Evolutionary conservation across 257 asterid species (phyloP).

Genomic region (Penstemon barbatus): DNA sequence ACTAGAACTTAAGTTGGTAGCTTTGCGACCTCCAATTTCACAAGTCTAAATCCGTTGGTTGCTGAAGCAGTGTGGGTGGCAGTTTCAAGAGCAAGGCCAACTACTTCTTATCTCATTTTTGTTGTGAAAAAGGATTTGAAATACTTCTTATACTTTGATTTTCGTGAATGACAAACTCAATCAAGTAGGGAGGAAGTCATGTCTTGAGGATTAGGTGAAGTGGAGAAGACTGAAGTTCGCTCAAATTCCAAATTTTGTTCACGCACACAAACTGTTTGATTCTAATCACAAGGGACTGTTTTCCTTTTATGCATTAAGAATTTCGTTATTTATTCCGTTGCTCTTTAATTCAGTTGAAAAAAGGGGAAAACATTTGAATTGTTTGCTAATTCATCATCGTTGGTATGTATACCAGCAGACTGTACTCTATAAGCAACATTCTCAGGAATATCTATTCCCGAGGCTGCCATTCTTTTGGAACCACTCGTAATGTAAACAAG

Average conservation of each 20-base stretch:
- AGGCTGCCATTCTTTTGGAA: conserved; percentile 43
- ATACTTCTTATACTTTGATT: neutral
- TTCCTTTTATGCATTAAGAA: neutral
- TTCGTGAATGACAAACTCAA: neutral
- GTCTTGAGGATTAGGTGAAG: neutral
- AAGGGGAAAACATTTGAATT: neutral
- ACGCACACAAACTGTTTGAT: conserved; percentile 11
- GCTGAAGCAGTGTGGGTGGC: no score
- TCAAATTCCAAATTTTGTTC: neutral
- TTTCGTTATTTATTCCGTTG: neutral
- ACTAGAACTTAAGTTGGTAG: no score
- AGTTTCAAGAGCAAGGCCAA: no score
- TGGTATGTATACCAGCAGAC: conserved; percentile 40
- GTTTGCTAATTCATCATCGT: conserved; percentile 15
- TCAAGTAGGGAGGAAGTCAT: neutral
- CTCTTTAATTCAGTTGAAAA: neutral
- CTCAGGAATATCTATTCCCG: conserved; percentile 37
- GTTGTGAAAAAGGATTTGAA: neutral
- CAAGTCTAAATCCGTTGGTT: no score
- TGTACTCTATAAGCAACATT: conserved; percentile 29
- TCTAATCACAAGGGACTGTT: neutral
- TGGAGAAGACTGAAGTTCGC: neutral
- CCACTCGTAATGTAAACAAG: conserved; percentile 50
- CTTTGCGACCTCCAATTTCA: no score
- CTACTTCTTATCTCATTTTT: no score